Evolutionary conservation across 1,284 basidiomycete genomes (phyloP), one percentile per base, ranked within the genome.

Genomic region (Rhodotorula sp.): DNA sequence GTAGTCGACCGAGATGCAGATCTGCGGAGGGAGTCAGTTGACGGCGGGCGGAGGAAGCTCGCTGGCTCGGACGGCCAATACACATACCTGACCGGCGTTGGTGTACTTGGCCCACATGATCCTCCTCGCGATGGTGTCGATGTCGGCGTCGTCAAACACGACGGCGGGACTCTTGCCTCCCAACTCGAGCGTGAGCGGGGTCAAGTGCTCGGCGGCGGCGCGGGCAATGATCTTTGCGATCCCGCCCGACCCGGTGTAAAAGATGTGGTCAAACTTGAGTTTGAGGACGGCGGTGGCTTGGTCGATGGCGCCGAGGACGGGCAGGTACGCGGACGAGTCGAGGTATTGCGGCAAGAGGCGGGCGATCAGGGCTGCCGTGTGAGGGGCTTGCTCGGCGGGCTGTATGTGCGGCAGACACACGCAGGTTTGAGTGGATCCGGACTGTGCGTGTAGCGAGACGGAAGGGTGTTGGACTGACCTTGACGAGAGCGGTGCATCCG

Each of bases 161-260:
- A 79, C 77, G 30, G 78, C 80, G 37, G 82, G 82, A 59, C 79
- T 80, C 76, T 83, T 83, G 30, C 82, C 82, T 24, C 82, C 82
- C 58, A 82, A 76, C 72, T 81, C 80, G 61, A 81, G 77, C 18
- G 81, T 79, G 24, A 72, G 59, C 29, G 67, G 64, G 1, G 61
- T 62, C 46, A 83, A 76, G 70, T 78, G 78, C 74, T 81, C 79
- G 8, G 81, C 77, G 0, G 82, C 82, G 62, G 81, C 81, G 45
- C 78, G 75, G 42, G 80, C 80, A 22, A 83, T 75, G 69, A 81
- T 81, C 66, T 76, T 75, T 22, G 81, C 82, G 60, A 83, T 79
- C 53, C 71, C 75, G 37, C 66, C 66, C 14, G 64, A 67, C 4
- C 71, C 68, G 17, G 74, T 74, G 77, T 80, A 82, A 70, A 82